Conservation (phyloP, 225 moss, liverwort and hornwort species). For the Climacium dendroides region DNA sequence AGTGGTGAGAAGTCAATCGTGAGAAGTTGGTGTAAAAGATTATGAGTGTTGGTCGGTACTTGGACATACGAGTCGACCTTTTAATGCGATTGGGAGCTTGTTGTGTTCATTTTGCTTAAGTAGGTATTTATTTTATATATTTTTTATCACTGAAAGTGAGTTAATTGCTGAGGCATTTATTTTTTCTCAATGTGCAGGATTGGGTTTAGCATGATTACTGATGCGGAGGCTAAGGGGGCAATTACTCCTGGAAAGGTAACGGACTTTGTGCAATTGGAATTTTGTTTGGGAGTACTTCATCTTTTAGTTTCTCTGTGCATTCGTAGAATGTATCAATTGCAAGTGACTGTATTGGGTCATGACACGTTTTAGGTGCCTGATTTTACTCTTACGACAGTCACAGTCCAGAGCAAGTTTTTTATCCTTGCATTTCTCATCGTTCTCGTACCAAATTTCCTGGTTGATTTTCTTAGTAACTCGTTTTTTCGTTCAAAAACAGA, state of each 20-base stretch:
- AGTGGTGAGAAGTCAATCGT: neutral
- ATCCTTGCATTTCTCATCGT: too few species aligned
- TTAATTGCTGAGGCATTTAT: neutral
- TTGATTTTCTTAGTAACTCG: too few species aligned
- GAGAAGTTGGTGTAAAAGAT: neutral
- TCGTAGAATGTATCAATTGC: neutral
- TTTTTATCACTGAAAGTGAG: neutral
- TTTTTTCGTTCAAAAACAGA: too few species aligned
- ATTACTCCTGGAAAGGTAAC: slow-evolving; percentile 76
- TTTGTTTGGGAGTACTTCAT: neutral
- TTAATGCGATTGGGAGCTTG: neutral
- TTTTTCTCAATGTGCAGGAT: slow-evolving; percentile 37
- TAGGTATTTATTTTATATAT: neutral
- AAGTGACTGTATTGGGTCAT: too few species aligned
- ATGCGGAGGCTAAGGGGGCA: slow-evolving; percentile 68
- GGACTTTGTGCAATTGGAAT: neutral
- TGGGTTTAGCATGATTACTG: slow-evolving; percentile 90
- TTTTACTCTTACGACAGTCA: too few species aligned
- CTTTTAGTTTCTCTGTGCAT: neutral
- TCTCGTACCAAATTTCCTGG: too few species aligned
- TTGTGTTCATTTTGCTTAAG: neutral
- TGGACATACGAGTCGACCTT: neutral
- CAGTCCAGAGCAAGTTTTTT: too few species aligned
- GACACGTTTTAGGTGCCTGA: too few species aligned
- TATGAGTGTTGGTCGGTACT: neutral